phyloP scores from a whole-genome alignment of 148 eudicot species.

The Fagopyrum esculentum region DNA sequence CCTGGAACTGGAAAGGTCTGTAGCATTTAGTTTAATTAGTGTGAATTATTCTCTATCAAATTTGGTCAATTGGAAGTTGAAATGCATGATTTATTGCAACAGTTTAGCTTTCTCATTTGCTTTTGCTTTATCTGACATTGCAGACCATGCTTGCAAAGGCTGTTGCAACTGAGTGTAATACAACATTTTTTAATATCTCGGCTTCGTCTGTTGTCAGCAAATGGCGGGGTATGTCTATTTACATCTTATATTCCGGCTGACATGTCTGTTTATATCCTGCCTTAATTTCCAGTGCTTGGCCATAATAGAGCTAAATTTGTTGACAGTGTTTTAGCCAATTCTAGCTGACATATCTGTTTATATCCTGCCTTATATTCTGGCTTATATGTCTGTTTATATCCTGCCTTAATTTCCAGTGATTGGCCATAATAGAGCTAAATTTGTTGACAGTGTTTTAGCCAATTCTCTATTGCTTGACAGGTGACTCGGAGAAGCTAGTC shows the following conservation, averaged over 20 bases:
- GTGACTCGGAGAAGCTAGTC: constrained; percentile 93
- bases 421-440: background rate
- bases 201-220: constrained; percentile 99
- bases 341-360: background rate
- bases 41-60: background rate
- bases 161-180: constrained; percentile 98
- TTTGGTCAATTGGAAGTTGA: background rate
- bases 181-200: constrained; percentile 96
- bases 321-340: background rate
- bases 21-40: background rate
- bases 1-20: constrained; percentile 98
- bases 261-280: background rate
- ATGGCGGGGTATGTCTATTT: constrained; percentile 73
- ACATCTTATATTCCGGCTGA: background rate
- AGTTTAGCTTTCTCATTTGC: background rate
- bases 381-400: background rate
- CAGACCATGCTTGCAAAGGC: constrained; percentile 99
- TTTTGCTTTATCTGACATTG: constrained; percentile 11
- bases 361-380: background rate
- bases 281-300: background rate
- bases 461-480: constrained; percentile 29
- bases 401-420: background rate
- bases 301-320: background rate
- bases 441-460: background rate
- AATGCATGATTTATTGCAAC: background rate